Evolutionary conservation across 164 flowering plant species (phyloP), one percentile per base, ranked within the genome.

Genomic region (Dillenia turbinata): DNA sequence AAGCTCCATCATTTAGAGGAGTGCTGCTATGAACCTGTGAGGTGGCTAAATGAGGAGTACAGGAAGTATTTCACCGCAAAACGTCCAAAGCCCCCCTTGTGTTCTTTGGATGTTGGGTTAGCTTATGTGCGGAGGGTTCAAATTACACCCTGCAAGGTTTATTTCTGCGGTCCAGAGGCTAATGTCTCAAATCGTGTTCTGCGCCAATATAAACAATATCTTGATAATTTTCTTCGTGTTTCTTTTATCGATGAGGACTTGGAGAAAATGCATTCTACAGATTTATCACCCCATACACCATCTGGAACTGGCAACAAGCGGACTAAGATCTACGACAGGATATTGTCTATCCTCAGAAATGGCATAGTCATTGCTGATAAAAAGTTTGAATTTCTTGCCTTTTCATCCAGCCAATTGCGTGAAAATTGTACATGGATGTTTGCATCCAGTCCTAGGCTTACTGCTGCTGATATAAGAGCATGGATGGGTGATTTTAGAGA

Each of bases 391-490:
- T 90, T 93, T 72, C 94, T 93, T 53, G 98, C 96, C 40, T 90
- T 84, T 66, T 90, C 98, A 54, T 77, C 94, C 12, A 90, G 97
- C 65, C 98, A 93, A 52, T 61, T 94, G 47, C 77, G 88, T 44
- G 95, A 86, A 1, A 89, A 81, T 73, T 89, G 97, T 62, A 77
- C 74, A 0, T 94, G 98, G 98, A 82, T 94, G 90, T 94, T 94
- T 87, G 91, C 97, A 52, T 71, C 96, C 19, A 72, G 56, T 11
- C 40, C 56, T 52, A 82, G 81, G 58, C 69, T 81, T 10, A 78
- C 75, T 69, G 93, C 96, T 54, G 81, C 74, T 24, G 66, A 65
- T 45, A 94, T 94, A 53, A 77, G 97, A 59, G 52, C 53, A 13
- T 79, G 86, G 93, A 89, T 90, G 98, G 98, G 98, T 9, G 78